Conservation (phyloP, 495 filamentous ascomycete genomes). For the Monascus purpureus region DNA sequence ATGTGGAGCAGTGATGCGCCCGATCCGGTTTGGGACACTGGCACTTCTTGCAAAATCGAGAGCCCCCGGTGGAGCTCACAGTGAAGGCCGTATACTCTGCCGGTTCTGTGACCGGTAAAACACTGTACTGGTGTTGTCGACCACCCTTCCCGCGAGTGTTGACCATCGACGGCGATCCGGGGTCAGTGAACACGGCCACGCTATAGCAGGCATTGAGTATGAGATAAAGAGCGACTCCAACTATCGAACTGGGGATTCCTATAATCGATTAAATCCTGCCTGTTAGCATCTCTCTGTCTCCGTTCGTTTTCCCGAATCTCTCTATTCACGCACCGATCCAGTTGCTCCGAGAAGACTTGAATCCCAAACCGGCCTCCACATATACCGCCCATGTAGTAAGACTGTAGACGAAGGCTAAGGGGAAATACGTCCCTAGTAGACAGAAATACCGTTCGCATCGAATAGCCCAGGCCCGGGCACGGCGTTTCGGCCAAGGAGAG, state of each 20-base stretch:
- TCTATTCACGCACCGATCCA: slow-evolving; percentile 50
- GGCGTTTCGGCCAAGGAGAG: slow-evolving; percentile 35
- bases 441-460: slow-evolving; percentile 79
- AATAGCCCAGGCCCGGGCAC: slow-evolving; percentile 49
- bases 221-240: slow-evolving; percentile 60
- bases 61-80: slow-evolving; percentile 75
- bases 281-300: slow-evolving; percentile 3
- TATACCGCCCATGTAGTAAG: slow-evolving; percentile 83
- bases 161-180: slow-evolving; percentile 52
- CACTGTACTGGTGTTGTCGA: slow-evolving; percentile 37
- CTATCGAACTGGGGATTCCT: slow-evolving; percentile 33
- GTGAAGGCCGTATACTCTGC: slow-evolving; percentile 54
- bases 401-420: slow-evolving; percentile 76
- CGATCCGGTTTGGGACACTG: slow-evolving; percentile 87
- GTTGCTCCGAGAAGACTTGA: slow-evolving; percentile 35
- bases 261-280: background rate
- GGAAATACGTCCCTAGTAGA: slow-evolving; percentile 65
- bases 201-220: slow-evolving; percentile 82
- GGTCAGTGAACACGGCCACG: slow-evolving; percentile 79
- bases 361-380: slow-evolving; percentile 66
- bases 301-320: background rate
- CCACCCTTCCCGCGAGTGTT: slow-evolving; percentile 3
- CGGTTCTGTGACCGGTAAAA: slow-evolving; percentile 50
- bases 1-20: slow-evolving; percentile 90
- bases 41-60: slow-evolving; percentile 95